A percentile compares a stretch with the other conserved stretches of the same genome.
Conservation (phyloP, 305 asterid species). For the Plantago coronopus region DNA sequence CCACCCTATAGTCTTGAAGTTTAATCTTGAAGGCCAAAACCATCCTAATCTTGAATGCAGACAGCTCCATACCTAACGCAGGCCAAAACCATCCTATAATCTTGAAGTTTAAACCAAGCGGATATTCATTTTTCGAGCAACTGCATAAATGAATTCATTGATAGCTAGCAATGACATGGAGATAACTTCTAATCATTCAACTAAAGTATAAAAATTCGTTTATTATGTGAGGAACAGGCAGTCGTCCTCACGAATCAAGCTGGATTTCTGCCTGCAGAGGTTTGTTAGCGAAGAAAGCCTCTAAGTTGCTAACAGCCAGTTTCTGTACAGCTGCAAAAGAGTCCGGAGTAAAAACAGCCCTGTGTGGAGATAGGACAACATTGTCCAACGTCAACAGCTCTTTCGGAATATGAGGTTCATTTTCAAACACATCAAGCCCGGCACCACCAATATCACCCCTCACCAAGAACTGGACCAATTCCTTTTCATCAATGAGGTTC, state of each 20-base stretch:
- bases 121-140: too few relatives aligned
- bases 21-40: too few relatives aligned
- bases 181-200: not conserved
- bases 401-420: constrained; percentile 51
- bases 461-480: constrained; percentile 45
- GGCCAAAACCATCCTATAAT: too few relatives aligned
- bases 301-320: constrained; percentile 31
- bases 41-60: too few relatives aligned
- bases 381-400: constrained; percentile 46
- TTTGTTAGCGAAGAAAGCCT: constrained; percentile 43
- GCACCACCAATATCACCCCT: constrained; percentile 60
- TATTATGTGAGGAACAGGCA: too few relatives aligned
- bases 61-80: too few relatives aligned
- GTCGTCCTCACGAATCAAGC: constrained; percentile 12
- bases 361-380: constrained; percentile 58
- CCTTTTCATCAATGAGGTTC: constrained; percentile 45
- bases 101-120: too few relatives aligned
- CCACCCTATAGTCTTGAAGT: too few relatives aligned
- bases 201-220: not conserved
- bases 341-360: constrained; percentile 35
- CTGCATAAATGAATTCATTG: too few relatives aligned
- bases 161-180: too few relatives aligned
- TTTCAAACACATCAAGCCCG: constrained; percentile 65
- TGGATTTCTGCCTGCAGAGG: constrained; percentile 35
- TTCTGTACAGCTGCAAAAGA: constrained; percentile 28